Evolutionary conservation across 192 early-diverging fungal genomes (phyloP), one percentile per base, ranked within the genome.

Genomic region (Gryganskiella cystojenkinii): DNA sequence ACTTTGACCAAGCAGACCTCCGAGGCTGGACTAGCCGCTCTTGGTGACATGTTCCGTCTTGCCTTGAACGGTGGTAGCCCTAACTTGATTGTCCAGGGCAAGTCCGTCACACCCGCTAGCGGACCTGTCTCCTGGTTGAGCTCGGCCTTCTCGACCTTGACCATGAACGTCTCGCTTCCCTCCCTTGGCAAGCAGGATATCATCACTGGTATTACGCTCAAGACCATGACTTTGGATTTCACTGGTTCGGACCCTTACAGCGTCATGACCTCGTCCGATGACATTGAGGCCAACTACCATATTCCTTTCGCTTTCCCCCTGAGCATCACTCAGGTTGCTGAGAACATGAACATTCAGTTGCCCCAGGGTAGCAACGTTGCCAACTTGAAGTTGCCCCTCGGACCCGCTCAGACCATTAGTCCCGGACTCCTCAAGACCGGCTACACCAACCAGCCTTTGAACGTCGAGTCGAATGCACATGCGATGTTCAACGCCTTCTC

Each of bases 291-390:
- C 10, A 66, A 50, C 10, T 86, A 81, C 81, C 60, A 81, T 22
- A 87, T 91, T 49, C 90, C 90, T 13, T 91, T 91, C 51, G 76
- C 84, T 42, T 90, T 91, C 64, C 73, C 84, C 25, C 57, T 91
- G 42, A 83, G 63, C 43, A 86, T 91, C 58, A 81, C 80, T 44
- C 67, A 87, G 49, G 84, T 87, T 31, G 61, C 84, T 60, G 82
- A 87, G 63, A 71, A 84, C 34, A 82, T 89, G 34, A 82, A 71
- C 54, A 72, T 89, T 20, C 74, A 78, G 14, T 51, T 75, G 64
- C 78, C 70, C 28, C 67, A 64, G 28, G 66, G 64, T 28, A 78
- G 34, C 50, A 50, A 52, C 27, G 65, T 83, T 22, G 82, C 82
- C 20, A 68, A 28, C 27, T 46, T 83, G 37, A 62, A 61, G 49